Percentiles rank a stretch among this genome's conserved stretches.
phyloP scores from a whole-genome alignment of 352 stramenopile genomes.

The Phytophthora ramorum region DNA sequence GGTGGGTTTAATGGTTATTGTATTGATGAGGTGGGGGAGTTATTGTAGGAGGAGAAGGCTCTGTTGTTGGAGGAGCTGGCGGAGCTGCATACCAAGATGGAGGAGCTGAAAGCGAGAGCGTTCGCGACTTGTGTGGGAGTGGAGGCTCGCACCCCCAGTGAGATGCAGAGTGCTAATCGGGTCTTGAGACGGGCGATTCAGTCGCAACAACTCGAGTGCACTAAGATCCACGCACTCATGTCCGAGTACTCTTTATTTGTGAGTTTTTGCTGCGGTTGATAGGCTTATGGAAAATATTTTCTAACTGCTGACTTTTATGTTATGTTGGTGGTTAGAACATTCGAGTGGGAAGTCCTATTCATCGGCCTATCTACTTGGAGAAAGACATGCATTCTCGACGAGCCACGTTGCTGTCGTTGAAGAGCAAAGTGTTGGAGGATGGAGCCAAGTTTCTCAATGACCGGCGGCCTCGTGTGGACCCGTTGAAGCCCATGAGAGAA shows the following conservation, averaged over 20 bases:
- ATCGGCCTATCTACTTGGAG: slow-evolving; percentile 37
- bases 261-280: slow-evolving; percentile 1
- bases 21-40: slow-evolving; percentile 7
- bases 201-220: slow-evolving; percentile 36
- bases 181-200: slow-evolving; percentile 37
- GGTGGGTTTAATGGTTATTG: slow-evolving; percentile 4
- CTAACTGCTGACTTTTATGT: slow-evolving; percentile 12
- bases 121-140: slow-evolving; percentile 26
- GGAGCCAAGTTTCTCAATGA: slow-evolving; percentile 37
- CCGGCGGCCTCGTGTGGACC: slow-evolving; percentile 31
- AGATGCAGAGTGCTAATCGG: slow-evolving; percentile 34
- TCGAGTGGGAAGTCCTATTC: slow-evolving; percentile 39
- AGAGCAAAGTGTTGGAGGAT: slow-evolving; percentile 35
- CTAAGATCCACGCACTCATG: slow-evolving; percentile 41
- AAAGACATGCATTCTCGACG: slow-evolving; percentile 26
- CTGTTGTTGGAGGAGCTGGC: slow-evolving; percentile 36
- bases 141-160: slow-evolving; percentile 25
- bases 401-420: slow-evolving; percentile 28
- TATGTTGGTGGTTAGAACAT: slow-evolving; percentile 32
- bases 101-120: slow-evolving; percentile 26
- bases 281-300: background rate
- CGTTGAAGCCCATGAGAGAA: slow-evolving; percentile 41
- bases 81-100: slow-evolving; percentile 39
- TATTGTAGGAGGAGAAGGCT: slow-evolving; percentile 44
- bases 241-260: slow-evolving; percentile 49